Base-by-base conservation (phyloP, 257 asterid genomes). In the Nicotiana noctiflora region DNA sequence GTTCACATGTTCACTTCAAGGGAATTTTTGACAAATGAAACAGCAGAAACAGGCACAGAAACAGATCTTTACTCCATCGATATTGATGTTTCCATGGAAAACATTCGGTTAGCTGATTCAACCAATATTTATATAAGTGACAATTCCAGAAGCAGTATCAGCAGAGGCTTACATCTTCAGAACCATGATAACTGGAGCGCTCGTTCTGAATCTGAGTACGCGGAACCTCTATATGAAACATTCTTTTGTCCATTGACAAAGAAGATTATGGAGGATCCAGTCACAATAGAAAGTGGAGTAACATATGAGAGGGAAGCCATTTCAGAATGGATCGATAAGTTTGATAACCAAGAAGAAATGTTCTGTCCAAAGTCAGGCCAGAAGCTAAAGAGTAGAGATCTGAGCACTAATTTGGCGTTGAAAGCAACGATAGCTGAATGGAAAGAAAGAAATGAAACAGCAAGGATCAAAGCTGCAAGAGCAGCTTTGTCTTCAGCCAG, bases 211-310 rank as follows among this genome's bases (percentile, higher is more conserved):
- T 8, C 70, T 32, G 89, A 90, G 62, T 90, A 88, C 84, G 81
- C 88, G 87, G 98, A 93, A 81, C 98, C 97, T 14, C 63, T 89
- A 31, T 93, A 93, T 78, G 97, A 89, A 23, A 86, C 94, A 0
- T 93, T 93, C 81, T 92, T 86, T 80, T 93, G 98, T 77, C 98
- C 98, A 17, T 63, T 92, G 77, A 86, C 94, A 13, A 89, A 89
- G 65, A 84, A 81, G 89, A 84, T 93, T 40, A 89, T 93, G 98
- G 94, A 91, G 56, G 97, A 93, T 81, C 98, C 98, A 21, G 95
- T 89, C 0, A 90, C 98, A 3, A 64, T 89, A 68, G 95, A 90
- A 44, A 92, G 90, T 85, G 98, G 98, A 76, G 87, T 89, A 55
- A 93, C 98, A 3, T 93, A 89, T 29, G 98, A 92, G 80, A 88